Evolutionary conservation across 257 asterid genomes (phyloP), one percentile per base, ranked within the genome.

Genomic region (Solanum rostratum): DNA sequence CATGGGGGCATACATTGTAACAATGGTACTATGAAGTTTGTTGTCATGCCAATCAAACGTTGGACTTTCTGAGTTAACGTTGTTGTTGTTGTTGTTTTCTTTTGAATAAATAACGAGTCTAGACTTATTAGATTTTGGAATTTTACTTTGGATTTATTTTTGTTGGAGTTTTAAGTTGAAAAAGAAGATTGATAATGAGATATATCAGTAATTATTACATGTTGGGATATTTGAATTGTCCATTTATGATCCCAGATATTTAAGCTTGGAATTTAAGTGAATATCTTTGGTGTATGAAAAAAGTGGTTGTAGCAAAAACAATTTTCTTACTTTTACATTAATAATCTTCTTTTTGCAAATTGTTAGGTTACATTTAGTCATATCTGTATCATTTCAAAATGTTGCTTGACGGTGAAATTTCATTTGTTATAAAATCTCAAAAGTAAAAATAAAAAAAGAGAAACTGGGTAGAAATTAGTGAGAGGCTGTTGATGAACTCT

Each of bases 1-100:
- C 88, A 78, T 27, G 53, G 52, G 0, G 98, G 98, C 0, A 16
- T 87, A 29, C 98, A 95, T 81, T 95, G 98, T 91, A 88, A 81
- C 14, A 85, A 20, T 33, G 98, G 98, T n/a, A 88, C 89, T 50
- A 93, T 95, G 98, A 95, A 94, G 53, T 95, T 95, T 18, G 82
- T 90, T 0, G 90, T 93, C 13, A 91, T 91, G 92, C 98, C 98
- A 1, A 69, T 90, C 50, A 83, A 90, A 73, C 96, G 85, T 46
- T 85, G 92, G 94, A 33, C 78, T 50, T 85, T 3, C 27, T 49
- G 3, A 76, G 37, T 24, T 45, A 2, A 2, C 6, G 29, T 5
- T 37, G 7, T 24, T 60, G 43, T n/a, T n/a, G n/a, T 1, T 6
- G 0, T 9, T 30, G 2, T 33, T 33, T 30, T 30, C 33, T 30